Base-by-base conservation (phyloP, 371 early-diverging fungal genomes). In the Haplosporangium sp. region DNA sequence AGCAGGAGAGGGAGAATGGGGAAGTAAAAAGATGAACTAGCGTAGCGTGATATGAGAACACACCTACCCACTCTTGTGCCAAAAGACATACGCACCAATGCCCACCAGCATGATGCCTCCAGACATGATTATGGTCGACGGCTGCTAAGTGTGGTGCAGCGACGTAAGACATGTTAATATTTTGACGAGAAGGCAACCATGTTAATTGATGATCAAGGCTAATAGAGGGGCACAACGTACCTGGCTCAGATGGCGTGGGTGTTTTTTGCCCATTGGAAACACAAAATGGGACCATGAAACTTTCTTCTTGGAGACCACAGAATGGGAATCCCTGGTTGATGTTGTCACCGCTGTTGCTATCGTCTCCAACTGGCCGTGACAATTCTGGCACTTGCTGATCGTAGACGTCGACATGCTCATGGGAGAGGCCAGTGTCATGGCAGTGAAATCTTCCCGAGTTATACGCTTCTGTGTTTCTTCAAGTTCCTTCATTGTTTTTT, bases 31-130 rank as follows among this genome's bases (percentile, higher is more conserved):
- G 29, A 29, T 29, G 29, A 29, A 4, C 29, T 9, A 36, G 23
- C 5, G 8, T 7, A 21, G 13, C 6, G 37, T 3, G 41, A 55
- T 42, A 55, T 42, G 14, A 21, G 43, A 62, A 29, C 29, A 29
- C 29, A 29, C 29, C 29, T 29, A 41, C 1, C 69, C 64, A 7
- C 55, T 53, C 43, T 64, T 72, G 55, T 57, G 60, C 79, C 67
- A 68, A 50, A 73, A 47, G 1, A 62, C 63, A 59, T 62, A 79
- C n/a, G 69, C 80, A 10, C 80, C 73, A 46, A 73, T 46, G 5
- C 80, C 80, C 7, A 79, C 80, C 37, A 79, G 41, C 69, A 79
- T 73, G 20, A 65, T 52, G 16, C 80, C 69, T 42, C 73, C 73
- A 8, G 80, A 79, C 55, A 79, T 59, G 20, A 65, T 0, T 18